phyloP scores from a whole-genome alignment of 352 stramenopile genomes.

The Pythium folliculosum region DNA sequence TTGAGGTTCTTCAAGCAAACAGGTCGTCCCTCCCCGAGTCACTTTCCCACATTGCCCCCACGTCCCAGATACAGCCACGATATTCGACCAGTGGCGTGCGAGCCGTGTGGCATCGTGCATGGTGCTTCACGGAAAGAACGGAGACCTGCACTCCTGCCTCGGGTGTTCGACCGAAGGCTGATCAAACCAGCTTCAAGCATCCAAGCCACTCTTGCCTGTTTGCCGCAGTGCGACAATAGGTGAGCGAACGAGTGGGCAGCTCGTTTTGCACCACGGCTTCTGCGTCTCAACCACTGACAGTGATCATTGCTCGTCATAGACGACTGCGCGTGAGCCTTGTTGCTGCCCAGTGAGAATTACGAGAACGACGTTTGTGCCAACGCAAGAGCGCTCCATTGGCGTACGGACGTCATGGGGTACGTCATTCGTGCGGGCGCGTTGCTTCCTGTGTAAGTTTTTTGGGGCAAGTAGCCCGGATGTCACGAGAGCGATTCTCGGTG shows the following conservation, averaged over 20 bases:
- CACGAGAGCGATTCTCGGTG: no score
- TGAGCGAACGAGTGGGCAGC: neutral
- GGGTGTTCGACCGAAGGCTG: neutral
- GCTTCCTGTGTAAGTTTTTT: no score
- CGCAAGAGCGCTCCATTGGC: no score
- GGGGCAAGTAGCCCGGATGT: no score
- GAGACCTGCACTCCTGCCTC: neutral
- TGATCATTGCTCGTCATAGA: no score
- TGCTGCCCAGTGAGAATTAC: no score
- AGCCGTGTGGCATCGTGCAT: neutral
- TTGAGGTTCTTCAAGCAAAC: neutral
- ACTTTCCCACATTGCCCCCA: constrained; percentile 17
- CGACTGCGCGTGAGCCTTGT: no score
- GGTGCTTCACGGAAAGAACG: constrained; percentile 2
- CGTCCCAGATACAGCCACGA: constrained; percentile 10
- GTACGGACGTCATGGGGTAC: no score
- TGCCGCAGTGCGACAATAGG: neutral
- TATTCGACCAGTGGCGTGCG: constrained; percentile 5
- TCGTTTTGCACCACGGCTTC: neutral
- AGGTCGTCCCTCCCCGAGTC: constrained; percentile 11
- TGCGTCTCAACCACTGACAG: no score
- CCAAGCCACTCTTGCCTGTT: neutral
- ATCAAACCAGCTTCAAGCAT: neutral
- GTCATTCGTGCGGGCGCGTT: no score
- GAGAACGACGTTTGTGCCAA: no score